Percentiles rank a stretch among this genome's conserved stretches.
phyloP scores from a whole-genome alignment of 2,329 filamentous ascomycete genomes.

The Sporothrix brunneoviolacea region DNA sequence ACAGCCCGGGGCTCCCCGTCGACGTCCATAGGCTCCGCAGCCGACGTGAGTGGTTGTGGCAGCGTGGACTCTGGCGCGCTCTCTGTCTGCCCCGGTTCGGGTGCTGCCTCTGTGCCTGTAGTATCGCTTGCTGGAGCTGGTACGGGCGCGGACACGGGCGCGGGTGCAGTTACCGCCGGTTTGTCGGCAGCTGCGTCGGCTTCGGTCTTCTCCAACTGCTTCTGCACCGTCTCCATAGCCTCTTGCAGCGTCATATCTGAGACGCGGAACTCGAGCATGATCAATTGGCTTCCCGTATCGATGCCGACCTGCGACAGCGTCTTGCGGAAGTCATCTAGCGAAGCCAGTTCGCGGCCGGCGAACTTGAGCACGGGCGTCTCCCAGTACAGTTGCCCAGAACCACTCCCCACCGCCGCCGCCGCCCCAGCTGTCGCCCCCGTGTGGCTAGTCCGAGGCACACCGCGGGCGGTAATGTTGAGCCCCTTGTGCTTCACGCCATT shows the following conservation, averaged over 20 bases:
- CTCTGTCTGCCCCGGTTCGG: too few species aligned
- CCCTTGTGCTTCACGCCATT: constrained; percentile 51
- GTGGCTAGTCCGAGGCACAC: constrained; percentile 56
- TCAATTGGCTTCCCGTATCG: constrained; percentile 72
- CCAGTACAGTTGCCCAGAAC: constrained; percentile 75
- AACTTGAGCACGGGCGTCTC: constrained; percentile 80
- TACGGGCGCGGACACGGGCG: constrained; percentile 8
- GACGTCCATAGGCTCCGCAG: not conserved
- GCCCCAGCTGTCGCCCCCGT: constrained; percentile 36
- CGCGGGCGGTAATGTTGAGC: constrained; percentile 79
- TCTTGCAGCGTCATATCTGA: constrained; percentile 76
- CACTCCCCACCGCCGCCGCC: constrained; percentile 37
- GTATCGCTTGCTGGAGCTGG: not conserved
- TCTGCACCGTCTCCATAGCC: constrained; percentile 69
- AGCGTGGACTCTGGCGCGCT: too few species aligned
- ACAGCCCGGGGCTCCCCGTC: constrained; percentile 10
- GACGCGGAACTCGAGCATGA: constrained; percentile 69
- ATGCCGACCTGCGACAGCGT: constrained; percentile 80
- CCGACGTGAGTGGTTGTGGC: too few species aligned
- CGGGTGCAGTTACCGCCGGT: constrained; percentile 13
- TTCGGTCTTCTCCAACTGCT: constrained; percentile 55
- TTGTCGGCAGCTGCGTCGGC: constrained; percentile 34
- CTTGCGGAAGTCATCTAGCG: constrained; percentile 79
- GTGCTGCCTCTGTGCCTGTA: not conserved
- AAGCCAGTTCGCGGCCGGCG: constrained; percentile 70